A percentile compares a stretch with the other conserved stretches of the same genome.
Evolutionary conservation across 495 filamentous ascomycete genomes (phyloP).

Genomic region (Articulospora tetracladia): DNA sequence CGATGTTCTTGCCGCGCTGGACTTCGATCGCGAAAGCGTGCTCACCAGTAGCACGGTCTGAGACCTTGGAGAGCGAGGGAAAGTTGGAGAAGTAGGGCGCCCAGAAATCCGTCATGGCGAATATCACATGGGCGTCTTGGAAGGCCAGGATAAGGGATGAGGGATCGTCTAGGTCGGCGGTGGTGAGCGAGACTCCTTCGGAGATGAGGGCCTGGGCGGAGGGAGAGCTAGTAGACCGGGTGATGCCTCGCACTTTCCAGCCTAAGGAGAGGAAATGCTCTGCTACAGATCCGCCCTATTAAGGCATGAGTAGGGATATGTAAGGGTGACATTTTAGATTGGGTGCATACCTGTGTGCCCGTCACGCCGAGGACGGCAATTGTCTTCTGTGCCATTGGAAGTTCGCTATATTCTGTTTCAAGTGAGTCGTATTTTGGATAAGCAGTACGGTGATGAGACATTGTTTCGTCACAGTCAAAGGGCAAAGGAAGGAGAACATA

Average conservation of each 20-base stretch:
- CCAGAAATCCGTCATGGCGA: slow-evolving; percentile 54
- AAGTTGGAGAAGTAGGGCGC: slow-evolving; percentile 17
- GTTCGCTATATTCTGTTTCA: background rate
- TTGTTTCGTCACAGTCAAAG: too few species aligned
- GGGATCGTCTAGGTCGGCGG: slow-evolving; percentile 41
- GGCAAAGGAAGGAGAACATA: too few species aligned
- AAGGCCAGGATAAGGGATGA: slow-evolving; percentile 42
- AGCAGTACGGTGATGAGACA: too few species aligned
- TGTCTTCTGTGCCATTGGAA: slow-evolving; percentile 4
- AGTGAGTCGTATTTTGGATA: too few species aligned
- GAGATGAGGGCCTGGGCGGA: slow-evolving; percentile 31
- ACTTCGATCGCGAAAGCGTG: slow-evolving; percentile 10
- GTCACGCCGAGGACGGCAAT: slow-evolving; percentile 19
- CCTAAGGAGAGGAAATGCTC: slow-evolving; percentile 32
- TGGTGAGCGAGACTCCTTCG: slow-evolving; percentile 45
- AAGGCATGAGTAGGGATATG: background rate
- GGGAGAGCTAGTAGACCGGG: slow-evolving; percentile 35
- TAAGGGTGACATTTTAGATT: background rate
- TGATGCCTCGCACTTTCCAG: slow-evolving; percentile 42
- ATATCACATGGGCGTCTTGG: slow-evolving; percentile 44
- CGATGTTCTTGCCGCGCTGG: slow-evolving; percentile 33
- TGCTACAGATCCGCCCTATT: slow-evolving; percentile 46
- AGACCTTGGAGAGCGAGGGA: slow-evolving; percentile 11
- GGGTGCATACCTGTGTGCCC: slow-evolving; percentile 21
- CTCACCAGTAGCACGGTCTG: slow-evolving; percentile 15